Conservation (phyloP, 345 rosid genomes). For the Rubroshorea leprosula region DNA sequence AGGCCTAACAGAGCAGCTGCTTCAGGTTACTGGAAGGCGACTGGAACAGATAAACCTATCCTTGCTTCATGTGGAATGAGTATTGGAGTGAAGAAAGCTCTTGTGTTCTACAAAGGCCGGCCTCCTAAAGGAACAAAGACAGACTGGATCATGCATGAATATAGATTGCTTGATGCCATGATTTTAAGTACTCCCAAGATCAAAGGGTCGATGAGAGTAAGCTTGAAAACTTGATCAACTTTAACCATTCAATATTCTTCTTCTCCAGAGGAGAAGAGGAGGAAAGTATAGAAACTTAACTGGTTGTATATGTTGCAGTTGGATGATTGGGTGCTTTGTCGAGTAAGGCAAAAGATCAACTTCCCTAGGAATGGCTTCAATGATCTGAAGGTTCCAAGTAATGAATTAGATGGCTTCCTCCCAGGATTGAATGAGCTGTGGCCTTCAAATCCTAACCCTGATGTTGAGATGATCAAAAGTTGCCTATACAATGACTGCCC, state of each 20-base stretch:
- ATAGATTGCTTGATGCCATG: slow-evolving; percentile 34
- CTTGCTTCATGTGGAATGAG: slow-evolving; percentile 34
- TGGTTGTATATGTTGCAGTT: slow-evolving; percentile 23
- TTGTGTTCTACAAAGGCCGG: slow-evolving; percentile 40
- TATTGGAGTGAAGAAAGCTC: slow-evolving; percentile 50
- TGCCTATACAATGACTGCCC: slow-evolving; percentile 28
- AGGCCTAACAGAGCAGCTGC: no score
- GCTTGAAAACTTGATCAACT: no score
- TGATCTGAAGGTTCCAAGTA: not conserved
- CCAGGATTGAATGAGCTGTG: slow-evolving; percentile 18
- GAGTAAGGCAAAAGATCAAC: slow-evolving; percentile 34
- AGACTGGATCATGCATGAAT: slow-evolving; percentile 50
- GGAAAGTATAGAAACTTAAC: no score
- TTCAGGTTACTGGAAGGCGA: no score
- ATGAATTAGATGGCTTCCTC: slow-evolving; percentile 15
- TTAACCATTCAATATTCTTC: no score
- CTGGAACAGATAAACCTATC: no score
- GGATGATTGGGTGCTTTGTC: slow-evolving; percentile 60
- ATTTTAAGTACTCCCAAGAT: slow-evolving; percentile 21
- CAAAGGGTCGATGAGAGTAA: no score
- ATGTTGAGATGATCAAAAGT: slow-evolving; percentile 16
- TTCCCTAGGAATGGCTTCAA: slow-evolving; percentile 1
- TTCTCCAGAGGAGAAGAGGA: no score
- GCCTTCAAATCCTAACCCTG: slow-evolving; percentile 15
- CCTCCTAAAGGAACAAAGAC: slow-evolving; percentile 47